Base-by-base conservation (phyloP, 306 rosid species). In the Sechiopsis laciniata region DNA sequence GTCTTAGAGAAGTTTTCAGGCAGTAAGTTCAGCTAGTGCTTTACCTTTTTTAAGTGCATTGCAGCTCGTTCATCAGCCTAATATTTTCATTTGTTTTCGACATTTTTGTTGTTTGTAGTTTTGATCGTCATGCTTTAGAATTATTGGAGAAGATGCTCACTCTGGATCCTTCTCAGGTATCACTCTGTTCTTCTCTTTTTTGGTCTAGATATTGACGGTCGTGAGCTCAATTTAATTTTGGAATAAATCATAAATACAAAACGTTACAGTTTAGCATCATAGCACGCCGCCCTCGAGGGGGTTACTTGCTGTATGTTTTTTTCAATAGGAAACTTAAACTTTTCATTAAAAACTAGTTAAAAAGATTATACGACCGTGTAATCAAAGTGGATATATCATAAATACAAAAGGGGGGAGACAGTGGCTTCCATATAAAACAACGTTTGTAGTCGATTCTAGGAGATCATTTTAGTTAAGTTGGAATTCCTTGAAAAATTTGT, bases 61-160 rank as follows among this genome's bases (percentile, higher is more conserved):
- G 8, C 9, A 16, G 62, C 68, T 55, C 13, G 15, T 11, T 40
- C 20, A 7, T 46, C 60, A 54, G 2, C 8, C 42, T 29, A 59
- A 26, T 6, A 0, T 7, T 14, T 6, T 13, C 46, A 12, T 64
- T 14, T 16, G 66, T 54, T 14, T 48, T 22, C 9, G 24, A 61
- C 67, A 42, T 75, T 52, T 76, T 13, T 78, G 20, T 69, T 10
- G 20, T 46, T 71, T 46, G 8, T 76, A 84, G 87, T 68, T 84
- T 84, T 73, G 87, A 84, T 52, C 87, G 87, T 32, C 87, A 84
- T 73, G 87, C 87, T 29, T 63, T 84, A 77, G 87, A 84, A 74
- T 65, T 84, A 73, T 73, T 84, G 79, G 87, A 84, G 77, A 84
- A 75, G 66, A 84, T 84, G 87, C 73, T 84, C 54, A 84, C 75